Conservation (phyloP, 1,284 basidiomycete species). For the Ceratobasidium sp. region DNA sequence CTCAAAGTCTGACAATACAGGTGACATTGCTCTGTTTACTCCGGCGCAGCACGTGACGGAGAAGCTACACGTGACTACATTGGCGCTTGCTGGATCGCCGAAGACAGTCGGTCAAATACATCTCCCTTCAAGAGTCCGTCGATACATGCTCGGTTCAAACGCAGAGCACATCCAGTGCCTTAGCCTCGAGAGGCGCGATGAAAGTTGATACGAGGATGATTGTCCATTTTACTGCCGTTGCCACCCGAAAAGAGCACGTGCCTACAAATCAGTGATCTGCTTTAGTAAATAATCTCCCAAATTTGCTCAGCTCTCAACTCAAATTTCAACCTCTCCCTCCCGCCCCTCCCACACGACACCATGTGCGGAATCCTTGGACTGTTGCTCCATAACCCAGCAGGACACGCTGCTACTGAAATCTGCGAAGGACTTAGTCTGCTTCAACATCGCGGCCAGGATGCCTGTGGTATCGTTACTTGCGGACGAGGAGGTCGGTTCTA, state of each 20-base stretch:
- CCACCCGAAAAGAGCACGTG: conserved; percentile 12
- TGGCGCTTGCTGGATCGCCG: conserved; percentile 6
- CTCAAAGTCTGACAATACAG: conserved; percentile 31
- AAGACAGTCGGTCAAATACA: background rate
- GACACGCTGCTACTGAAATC: conserved; percentile 84
- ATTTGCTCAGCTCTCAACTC: conserved; percentile 17
- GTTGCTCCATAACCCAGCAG: conserved; percentile 75
- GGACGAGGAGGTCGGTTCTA: conserved; percentile 94
- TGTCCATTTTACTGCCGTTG: too few species aligned
- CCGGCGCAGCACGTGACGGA: conserved; percentile 8
- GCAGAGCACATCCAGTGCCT: too few species aligned
- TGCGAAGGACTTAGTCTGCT: conserved; percentile 89
- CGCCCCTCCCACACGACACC: conserved; percentile 2
- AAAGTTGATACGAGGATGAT: too few species aligned
- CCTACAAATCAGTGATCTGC: conserved; percentile 18
- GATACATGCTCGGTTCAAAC: too few species aligned
- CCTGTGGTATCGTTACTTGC: conserved; percentile 97
- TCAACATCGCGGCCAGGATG: conserved; percentile 97
- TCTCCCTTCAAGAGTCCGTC: too few species aligned
- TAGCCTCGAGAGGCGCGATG: too few species aligned
- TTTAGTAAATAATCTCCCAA: conserved; percentile 10
- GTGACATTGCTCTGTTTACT: conserved; percentile 29
- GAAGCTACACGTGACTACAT: background rate
- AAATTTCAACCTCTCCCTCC: conserved; percentile 23
- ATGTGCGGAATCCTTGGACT: conserved; percentile 91